Base-by-base conservation (phyloP, 768 basidiomycete species). In the Glaciozyma antarctica region DNA sequence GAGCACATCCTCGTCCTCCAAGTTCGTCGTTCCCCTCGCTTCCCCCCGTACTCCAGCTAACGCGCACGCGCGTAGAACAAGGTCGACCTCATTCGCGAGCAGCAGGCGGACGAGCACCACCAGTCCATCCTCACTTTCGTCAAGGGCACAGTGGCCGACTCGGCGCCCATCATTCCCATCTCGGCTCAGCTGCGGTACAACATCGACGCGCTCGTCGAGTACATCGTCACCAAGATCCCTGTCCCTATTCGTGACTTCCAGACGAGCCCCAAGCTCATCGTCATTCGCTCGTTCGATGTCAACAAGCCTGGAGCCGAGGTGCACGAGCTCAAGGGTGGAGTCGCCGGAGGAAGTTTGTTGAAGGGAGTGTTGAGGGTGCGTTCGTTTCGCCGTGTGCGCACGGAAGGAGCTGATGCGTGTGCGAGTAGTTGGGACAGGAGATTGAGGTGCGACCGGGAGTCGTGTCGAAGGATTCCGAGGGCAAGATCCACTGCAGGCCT, bases 121-220 rank as follows among this genome's bases (percentile, higher is more conserved):
- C 92, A 94, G 78, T 93, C 90, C 74, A 98, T 99, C 71, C 79
- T 86, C 24, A 86, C 90, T 13, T 99, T 99, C 75, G 93, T 97
- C 53, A 95, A 94, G 80, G 94, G 93, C 58, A 99, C 94, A 32
- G 92, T 97, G 64, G 95, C 95, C 62, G 90, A 95, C 79, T 84
- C 87, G 30, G 97, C 95, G 6, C 95, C 95, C 57, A 97, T 99
- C 77, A 90, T 99, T 54, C 94, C 95, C 68, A 97, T 99, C 77
- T 99, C 95, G 47, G 95, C 95, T 5, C 95, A 98, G 77, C 81
- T 99, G 64, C 91, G 90, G 78, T 99, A 97, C 82, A 98, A 99
- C 80, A 97, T 98, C 75, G 94, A 97, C 76, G 95, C 94, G 22
- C 92, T 99, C 57, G 95, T 94, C 79, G 93, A 97, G 74, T 97